These are phyloP conservation scores for Stephania japonica DNA, from an alignment of 164 flowering plant species.

Conservation along the genomic window DNA sequence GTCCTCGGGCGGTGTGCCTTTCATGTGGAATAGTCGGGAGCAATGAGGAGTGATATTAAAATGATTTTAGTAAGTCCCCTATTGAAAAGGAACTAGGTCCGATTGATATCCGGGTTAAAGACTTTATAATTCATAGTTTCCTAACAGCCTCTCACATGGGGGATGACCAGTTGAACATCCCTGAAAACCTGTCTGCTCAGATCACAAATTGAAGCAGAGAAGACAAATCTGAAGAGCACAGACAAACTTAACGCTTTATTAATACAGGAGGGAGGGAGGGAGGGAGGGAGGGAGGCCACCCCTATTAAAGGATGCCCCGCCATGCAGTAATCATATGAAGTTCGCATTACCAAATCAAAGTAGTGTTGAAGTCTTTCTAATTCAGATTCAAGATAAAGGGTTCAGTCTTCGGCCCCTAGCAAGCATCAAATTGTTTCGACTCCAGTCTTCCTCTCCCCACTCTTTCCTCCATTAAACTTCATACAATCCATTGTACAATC, in stretches of 20 bases:
- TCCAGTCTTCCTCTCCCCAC: background rate
- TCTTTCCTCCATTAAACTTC: background rate
- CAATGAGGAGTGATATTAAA: no score
- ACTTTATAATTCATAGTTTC: no score
- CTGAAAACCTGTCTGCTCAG: no score
- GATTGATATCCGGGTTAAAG: no score
- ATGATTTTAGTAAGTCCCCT: no score
- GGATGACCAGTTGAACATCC: no score
- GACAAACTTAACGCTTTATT: background rate
- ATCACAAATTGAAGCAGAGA: background rate
- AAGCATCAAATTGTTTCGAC: conserved; percentile 1
- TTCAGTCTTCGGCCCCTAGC: background rate
- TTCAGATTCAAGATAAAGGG: background rate
- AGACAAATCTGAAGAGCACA: background rate
- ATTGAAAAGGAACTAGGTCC: no score
- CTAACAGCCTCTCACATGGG: no score
- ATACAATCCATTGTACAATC: conserved; percentile 3
- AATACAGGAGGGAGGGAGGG: conserved; percentile 13
- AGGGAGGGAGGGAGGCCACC: conserved; percentile 16
- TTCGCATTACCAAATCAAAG: conserved; percentile 6
- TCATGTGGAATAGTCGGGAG: no score
- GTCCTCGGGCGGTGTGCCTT: no score
- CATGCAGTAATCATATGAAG: conserved; percentile 6
- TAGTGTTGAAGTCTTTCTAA: background rate
- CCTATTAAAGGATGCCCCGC: conserved; percentile 9